A percentile compares a stretch with the other conserved stretches of the same genome.
Evolutionary conservation across 2,329 filamentous ascomycete genomes (phyloP).

Genomic region (Penicillium italicum): DNA sequence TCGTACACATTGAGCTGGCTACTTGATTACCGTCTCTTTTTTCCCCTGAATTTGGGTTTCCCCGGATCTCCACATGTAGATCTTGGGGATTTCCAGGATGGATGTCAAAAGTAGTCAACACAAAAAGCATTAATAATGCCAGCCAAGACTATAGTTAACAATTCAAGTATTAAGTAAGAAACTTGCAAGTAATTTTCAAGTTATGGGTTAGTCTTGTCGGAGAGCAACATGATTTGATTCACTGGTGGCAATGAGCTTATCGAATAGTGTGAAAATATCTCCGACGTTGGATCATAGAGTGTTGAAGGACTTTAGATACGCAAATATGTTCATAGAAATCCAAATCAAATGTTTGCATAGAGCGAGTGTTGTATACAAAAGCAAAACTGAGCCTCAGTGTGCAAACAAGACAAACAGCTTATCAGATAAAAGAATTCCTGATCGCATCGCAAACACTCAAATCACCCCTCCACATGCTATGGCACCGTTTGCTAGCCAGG

Average conservation of each 20-base stretch:
- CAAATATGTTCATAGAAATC: neutral
- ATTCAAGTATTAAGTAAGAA: neutral
- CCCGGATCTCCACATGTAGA: neutral
- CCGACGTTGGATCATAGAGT: neutral
- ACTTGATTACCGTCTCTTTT: neutral
- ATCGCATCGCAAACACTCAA: slow-evolving; percentile 12
- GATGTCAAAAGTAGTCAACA: neutral
- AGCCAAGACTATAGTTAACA: neutral
- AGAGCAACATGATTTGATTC: neutral
- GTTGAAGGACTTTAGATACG: neutral
- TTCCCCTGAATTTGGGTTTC: slow-evolving; percentile 2
- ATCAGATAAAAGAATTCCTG: slow-evolving; percentile 18
- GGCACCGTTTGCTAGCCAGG: slow-evolving; percentile 9
- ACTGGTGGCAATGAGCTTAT: no score
- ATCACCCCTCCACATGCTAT: slow-evolving; percentile 20
- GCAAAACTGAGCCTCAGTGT: neutral
- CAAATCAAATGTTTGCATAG: neutral
- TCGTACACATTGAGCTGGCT: neutral
- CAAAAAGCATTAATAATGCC: neutral
- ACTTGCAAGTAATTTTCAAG: neutral
- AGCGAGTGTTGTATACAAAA: neutral
- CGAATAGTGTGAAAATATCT: neutral
- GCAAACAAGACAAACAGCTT: slow-evolving; percentile 26
- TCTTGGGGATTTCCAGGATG: neutral
- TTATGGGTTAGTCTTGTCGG: neutral